phyloP scores from a whole-genome alignment of 1,284 basidiomycete species.

The Pseudozyma tsukubaensis region DNA sequence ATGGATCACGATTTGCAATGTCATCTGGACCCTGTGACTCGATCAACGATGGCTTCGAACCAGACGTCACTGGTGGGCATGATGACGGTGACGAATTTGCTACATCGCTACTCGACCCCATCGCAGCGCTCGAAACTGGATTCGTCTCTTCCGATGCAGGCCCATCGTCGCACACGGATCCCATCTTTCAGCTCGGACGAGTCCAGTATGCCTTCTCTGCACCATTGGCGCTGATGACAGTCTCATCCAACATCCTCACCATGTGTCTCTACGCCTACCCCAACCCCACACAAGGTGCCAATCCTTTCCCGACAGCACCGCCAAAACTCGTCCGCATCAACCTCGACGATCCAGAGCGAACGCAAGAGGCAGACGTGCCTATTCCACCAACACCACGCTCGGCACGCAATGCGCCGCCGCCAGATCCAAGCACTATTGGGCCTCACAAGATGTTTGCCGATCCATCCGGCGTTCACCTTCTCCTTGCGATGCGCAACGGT shows the following conservation, averaged over 20 bases:
- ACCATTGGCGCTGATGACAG: slow-evolving; percentile 59
- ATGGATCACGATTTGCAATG: slow-evolving; percentile 5
- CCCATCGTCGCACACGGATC: slow-evolving; percentile 28
- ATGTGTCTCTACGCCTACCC: slow-evolving; percentile 62
- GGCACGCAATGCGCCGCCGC: slow-evolving; percentile 43
- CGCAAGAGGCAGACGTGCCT: slow-evolving; percentile 62
- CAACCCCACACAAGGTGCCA: slow-evolving; percentile 17
- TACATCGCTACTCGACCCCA: slow-evolving; percentile 36
- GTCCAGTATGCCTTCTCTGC: slow-evolving; percentile 67
- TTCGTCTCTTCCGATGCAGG: slow-evolving; percentile 57
- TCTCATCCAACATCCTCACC: slow-evolving; percentile 63
- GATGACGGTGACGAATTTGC: slow-evolving; percentile 13
- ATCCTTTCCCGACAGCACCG: slow-evolving; percentile 32
- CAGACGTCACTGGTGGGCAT: not conserved
- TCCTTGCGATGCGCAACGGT: slow-evolving; percentile 85
- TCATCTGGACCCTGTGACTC: slow-evolving; percentile 7
- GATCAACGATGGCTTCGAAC: slow-evolving; percentile 42
- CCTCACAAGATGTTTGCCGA: slow-evolving; percentile 72
- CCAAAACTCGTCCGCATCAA: slow-evolving; percentile 64
- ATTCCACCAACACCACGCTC: slow-evolving; percentile 53
- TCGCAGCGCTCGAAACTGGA: slow-evolving; percentile 59
- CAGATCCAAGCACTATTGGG: slow-evolving; percentile 47
- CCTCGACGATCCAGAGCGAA: slow-evolving; percentile 63
- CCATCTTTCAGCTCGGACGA: slow-evolving; percentile 65
- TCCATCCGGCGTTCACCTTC: slow-evolving; percentile 87